Conservation (phyloP, 2,329 filamentous ascomycete genomes). For the Dactylellina leptospora region DNA sequence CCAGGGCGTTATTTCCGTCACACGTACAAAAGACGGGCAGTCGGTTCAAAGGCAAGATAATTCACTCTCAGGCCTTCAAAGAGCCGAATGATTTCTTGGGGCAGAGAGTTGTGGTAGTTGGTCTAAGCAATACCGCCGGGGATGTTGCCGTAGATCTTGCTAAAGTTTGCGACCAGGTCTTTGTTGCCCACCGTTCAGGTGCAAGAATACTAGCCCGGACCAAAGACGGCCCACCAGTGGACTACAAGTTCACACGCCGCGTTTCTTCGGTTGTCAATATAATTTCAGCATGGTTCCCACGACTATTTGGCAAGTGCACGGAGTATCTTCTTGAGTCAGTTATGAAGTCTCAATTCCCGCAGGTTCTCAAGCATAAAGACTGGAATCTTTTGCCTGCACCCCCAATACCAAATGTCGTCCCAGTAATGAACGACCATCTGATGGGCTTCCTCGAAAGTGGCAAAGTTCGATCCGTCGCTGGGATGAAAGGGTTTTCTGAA, state of each 20-base stretch:
- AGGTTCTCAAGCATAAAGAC: conserved; percentile 26
- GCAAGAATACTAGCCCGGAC: conserved; percentile 1
- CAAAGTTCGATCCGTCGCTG: conserved; percentile 56
- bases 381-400: conserved; percentile 57
- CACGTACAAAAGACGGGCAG: conserved; percentile 17
- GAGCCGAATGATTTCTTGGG: conserved; percentile 8
- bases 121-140: conserved; percentile 56
- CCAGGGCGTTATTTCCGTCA: background rate
- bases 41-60: conserved; percentile 54
- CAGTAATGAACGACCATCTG: conserved; percentile 58
- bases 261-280: conserved; percentile 39
- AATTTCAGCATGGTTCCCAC: conserved; percentile 43
- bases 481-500: conserved; percentile 56
- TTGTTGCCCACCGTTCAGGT: conserved; percentile 8
- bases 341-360: conserved; percentile 46
- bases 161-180: conserved; percentile 25
- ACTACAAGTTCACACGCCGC: conserved; percentile 54
- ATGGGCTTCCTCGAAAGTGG: conserved; percentile 57
- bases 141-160: conserved; percentile 56
- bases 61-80: conserved; percentile 56
- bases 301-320: conserved; percentile 23
- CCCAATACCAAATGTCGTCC: conserved; percentile 57
- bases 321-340: conserved; percentile 41
- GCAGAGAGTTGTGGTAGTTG: conserved; percentile 54
- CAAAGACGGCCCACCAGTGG: conserved; percentile 53